Base-by-base conservation (phyloP, 108 stramenopile species). In the Aureococcus anophagefferens region DNA sequence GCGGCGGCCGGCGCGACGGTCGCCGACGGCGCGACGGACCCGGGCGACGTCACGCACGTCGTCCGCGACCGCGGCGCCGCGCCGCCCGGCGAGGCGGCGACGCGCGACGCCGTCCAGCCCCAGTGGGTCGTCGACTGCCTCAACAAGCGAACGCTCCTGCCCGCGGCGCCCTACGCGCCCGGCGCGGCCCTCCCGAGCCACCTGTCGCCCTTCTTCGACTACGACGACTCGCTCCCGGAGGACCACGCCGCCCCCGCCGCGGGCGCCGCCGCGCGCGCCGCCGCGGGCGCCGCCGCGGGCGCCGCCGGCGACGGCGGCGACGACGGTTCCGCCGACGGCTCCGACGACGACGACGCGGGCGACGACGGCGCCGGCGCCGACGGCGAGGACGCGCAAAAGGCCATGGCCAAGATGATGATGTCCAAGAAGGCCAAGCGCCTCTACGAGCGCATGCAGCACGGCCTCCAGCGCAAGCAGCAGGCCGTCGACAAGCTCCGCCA, bases 41-140 rank as follows among this genome's bases (percentile, higher is more conserved):
- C n/a, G n/a, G 98, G 90, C 4, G 77, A 80, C 63, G 96, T 97
- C 74, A 99, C 96, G 9, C 98, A 99, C 77, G 91, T 96, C 74
- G 77, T 98, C 65, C 79, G 88, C 17, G 96, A 97, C 73, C 88
- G 93, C 25, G 40, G 5, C 13, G 9, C 13, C 9, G 13, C 5
- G 13, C 89, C 91, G 25, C 68, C 76, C 63, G 74, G 71, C 51
- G 67, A 89, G 67, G 89, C 84, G 17, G 91, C 89, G 80, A 88
- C 88, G 18, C 73, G 95, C 69, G 98, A 99, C 78, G 95, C 79
- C 72, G 83, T 99, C 33, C 98, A 99, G 78, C 98, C 98, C 21
- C 98, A 99, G 80, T 99, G 98, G 98, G 80, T 96, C 33, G 76
- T 97, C 63, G 98, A 99, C 79, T 89, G 88, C 66, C 79, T 93